Conservation (phyloP, 108 stramenopile species). For the Pseudonitzschia pungens region DNA sequence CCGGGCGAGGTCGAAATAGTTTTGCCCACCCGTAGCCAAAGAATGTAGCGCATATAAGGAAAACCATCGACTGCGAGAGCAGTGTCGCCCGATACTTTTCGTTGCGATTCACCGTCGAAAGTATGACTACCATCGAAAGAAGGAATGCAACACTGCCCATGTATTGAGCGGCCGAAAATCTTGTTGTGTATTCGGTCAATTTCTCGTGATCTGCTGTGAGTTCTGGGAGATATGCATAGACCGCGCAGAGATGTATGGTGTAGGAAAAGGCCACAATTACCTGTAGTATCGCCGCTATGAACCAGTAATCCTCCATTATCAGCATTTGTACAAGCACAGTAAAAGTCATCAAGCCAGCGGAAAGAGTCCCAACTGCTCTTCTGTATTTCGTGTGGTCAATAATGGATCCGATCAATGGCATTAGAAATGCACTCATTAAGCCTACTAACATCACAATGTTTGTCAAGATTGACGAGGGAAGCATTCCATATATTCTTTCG, state of each 20-base stretch:
- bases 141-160: slow-evolving; percentile 27
- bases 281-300: slow-evolving; percentile 50
- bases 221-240: slow-evolving; percentile 68
- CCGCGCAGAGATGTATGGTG: slow-evolving; percentile 50
- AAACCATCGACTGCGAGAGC: slow-evolving; percentile 40
- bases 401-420: slow-evolving; percentile 71
- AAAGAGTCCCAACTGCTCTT: slow-evolving; percentile 44
- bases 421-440: slow-evolving; percentile 42
- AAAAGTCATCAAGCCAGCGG: slow-evolving; percentile 38
- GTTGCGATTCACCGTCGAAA: slow-evolving; percentile 23
- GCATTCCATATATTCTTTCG: slow-evolving; percentile 49
- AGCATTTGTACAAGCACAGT: slow-evolving; percentile 52
- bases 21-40: slow-evolving; percentile 49
- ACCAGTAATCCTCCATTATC: slow-evolving; percentile 57
- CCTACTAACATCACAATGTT: slow-evolving; percentile 61
- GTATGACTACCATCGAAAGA: slow-evolving; percentile 25
- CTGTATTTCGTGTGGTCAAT: slow-evolving; percentile 71
- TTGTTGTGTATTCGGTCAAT: slow-evolving; percentile 40
- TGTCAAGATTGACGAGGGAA: slow-evolving; percentile 59
- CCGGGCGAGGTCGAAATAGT: slow-evolving; percentile 43
- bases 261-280: slow-evolving; percentile 48
- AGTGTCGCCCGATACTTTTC: slow-evolving; percentile 29
- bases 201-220: slow-evolving; percentile 53
- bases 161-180: slow-evolving; percentile 38
- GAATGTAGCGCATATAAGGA: slow-evolving; percentile 28